Evolutionary conservation across 179 eudicot species (phyloP).

Genomic region (Vitellaria paradoxa): DNA sequence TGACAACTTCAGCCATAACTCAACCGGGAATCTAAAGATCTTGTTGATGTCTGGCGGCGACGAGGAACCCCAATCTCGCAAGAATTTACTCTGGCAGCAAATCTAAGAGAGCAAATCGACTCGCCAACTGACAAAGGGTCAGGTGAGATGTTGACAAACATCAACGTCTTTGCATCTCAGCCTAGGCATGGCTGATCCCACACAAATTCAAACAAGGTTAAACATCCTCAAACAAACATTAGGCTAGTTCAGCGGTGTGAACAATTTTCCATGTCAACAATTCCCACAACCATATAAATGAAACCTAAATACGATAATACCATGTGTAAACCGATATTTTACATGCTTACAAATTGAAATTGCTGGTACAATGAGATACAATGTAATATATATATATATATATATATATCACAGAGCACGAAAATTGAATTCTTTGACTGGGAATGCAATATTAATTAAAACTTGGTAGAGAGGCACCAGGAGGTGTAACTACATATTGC

Average conservation of each 20-base stretch:
- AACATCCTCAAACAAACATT: background rate
- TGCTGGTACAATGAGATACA: no score
- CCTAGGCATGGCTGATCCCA: slow-evolving; percentile 66
- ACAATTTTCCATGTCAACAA: background rate
- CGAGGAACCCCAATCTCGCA: slow-evolving; percentile 84
- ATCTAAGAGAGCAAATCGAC: no score
- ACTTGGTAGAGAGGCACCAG: background rate
- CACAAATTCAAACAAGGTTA: background rate
- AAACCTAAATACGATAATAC: background rate
- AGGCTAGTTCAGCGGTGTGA: no score
- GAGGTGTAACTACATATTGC: background rate
- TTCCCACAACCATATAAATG: background rate
- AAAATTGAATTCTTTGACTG: background rate
- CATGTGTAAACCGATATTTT: background rate
- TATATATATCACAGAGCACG: no score
- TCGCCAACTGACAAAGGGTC: no score
- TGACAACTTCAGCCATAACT: slow-evolving; percentile 44
- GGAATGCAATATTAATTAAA: background rate
- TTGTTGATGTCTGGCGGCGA: slow-evolving; percentile 49
- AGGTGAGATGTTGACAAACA: no score
- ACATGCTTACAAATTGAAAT: background rate
- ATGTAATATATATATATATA: no score
- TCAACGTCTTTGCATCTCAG: slow-evolving; percentile 72
- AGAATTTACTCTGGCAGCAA: slow-evolving; percentile 65
- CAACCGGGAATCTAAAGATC: slow-evolving; percentile 55